These are phyloP conservation scores for Tympanopsis confertula DNA, from an alignment of 2,329 filamentous ascomycete genomes.

Conservation along the genomic window DNA sequence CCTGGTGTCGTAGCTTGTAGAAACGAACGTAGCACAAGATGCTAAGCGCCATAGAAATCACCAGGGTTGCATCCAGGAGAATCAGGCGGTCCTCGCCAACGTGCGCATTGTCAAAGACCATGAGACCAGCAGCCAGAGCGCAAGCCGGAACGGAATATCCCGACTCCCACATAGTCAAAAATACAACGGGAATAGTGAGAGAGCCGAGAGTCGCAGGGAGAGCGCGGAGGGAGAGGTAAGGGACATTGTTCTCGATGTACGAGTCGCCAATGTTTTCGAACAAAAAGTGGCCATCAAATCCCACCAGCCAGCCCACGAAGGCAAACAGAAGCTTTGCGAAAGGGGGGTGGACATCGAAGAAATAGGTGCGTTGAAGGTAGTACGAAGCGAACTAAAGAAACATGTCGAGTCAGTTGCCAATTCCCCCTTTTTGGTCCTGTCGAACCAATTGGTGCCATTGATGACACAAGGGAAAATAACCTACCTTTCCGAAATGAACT, in stretches of 20 bases:
- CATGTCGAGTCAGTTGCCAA: constrained; percentile 4
- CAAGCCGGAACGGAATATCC: constrained; percentile 92
- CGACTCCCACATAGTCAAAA: constrained; percentile 99
- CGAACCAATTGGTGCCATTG: constrained; percentile 4
- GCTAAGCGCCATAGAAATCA: constrained; percentile 92
- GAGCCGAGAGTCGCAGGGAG: constrained; percentile 86
- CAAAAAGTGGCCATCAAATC: constrained; percentile 91
- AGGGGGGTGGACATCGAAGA: constrained; percentile 98
- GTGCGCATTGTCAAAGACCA: constrained; percentile 95
- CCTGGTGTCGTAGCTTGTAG: constrained; percentile 83
- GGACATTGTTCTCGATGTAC: constrained; percentile 92
- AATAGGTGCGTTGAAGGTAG: constrained; percentile 94
- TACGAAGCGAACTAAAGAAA: constrained; percentile 54
- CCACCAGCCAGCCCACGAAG: constrained; percentile 91
- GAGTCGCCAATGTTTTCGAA: constrained; percentile 99
- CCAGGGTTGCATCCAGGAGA: constrained; percentile 82
- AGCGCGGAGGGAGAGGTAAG: constrained; percentile 89
- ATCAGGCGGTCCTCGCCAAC: constrained; percentile 94
- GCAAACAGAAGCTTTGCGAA: constrained; percentile 97
- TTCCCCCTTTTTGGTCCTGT: constrained; percentile 5
- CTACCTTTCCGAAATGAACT: constrained; percentile 97
- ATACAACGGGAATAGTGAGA: constrained; percentile 84
- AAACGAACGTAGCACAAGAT: constrained; percentile 91
- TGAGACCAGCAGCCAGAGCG: constrained; percentile 69
- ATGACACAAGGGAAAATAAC: constrained; percentile 10